phyloP scores from a whole-genome alignment of 305 asterid genomes.

The Fraxinus dipetala region DNA sequence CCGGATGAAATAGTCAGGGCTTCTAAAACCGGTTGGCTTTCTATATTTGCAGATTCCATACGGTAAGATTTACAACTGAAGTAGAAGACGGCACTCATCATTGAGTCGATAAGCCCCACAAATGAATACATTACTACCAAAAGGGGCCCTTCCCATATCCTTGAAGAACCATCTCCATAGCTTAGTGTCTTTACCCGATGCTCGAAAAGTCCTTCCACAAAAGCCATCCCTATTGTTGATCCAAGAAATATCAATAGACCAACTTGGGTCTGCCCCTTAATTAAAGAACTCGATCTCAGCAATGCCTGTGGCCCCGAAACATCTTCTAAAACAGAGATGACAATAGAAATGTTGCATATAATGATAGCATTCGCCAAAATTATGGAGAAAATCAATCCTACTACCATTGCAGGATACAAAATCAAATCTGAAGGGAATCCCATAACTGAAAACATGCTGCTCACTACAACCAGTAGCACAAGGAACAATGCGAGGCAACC shows the following conservation, averaged over 20 bases:
- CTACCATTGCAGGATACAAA: slow-evolving; percentile 75
- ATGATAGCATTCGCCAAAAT: slow-evolving; percentile 74
- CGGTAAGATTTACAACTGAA: slow-evolving; percentile 88
- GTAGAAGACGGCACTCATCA: slow-evolving; percentile 92
- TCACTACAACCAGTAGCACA: slow-evolving; percentile 52
- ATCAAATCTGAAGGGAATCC: slow-evolving; percentile 77
- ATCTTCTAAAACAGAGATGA: slow-evolving; percentile 87
- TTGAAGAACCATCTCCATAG: slow-evolving; percentile 89
- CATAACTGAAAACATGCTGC: slow-evolving; percentile 54
- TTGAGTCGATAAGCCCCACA: slow-evolving; percentile 71
- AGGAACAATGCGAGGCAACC: slow-evolving; percentile 60
- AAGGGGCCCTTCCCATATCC: slow-evolving; percentile 97
- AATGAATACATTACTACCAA: slow-evolving; percentile 81
- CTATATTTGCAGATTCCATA: slow-evolving; percentile 54
- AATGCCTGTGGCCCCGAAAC: slow-evolving; percentile 75
- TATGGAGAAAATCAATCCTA: slow-evolving; percentile 66
- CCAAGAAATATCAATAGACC: slow-evolving; percentile 87
- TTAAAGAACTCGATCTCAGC: slow-evolving; percentile 66
- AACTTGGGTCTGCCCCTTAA: slow-evolving; percentile 86
- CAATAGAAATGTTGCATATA: slow-evolving; percentile 69
- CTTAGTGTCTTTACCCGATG: slow-evolving; percentile 83
- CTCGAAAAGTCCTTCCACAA: slow-evolving; percentile 83
- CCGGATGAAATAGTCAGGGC: slow-evolving; percentile 42
- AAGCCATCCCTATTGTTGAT: slow-evolving; percentile 78
- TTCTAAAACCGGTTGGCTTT: slow-evolving; percentile 58